These are phyloP conservation scores for Tylopilus rubrobrunneus DNA, from an alignment of 768 basidiomycete genomes.

Conservation along the genomic window DNA sequence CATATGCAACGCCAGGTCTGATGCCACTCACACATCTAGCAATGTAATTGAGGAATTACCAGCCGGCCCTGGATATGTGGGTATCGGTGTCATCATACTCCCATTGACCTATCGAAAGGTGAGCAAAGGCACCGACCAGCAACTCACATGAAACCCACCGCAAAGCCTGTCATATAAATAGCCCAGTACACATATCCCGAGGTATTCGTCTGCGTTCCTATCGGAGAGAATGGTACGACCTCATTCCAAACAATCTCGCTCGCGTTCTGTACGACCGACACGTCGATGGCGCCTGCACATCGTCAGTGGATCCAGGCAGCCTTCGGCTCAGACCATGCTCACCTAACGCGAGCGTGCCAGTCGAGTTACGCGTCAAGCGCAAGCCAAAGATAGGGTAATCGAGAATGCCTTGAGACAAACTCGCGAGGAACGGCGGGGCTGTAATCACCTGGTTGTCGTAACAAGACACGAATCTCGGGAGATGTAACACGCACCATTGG, in stretches of 20 bases:
- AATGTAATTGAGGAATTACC: constrained; percentile 60
- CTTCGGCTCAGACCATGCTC: neutral
- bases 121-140: neutral
- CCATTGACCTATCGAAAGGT: constrained; percentile 48
- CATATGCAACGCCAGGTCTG: neutral
- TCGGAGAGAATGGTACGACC: constrained; percentile 70
- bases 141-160: constrained; percentile 34
- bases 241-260: constrained; percentile 68
- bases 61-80: constrained; percentile 60
- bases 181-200: constrained; percentile 79
- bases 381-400: constrained; percentile 78
- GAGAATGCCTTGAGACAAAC: constrained; percentile 58
- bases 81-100: constrained; percentile 46
- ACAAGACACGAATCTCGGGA: neutral
- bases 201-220: constrained; percentile 49
- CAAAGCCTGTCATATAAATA: constrained; percentile 53
- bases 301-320: neutral
- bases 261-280: constrained; percentile 57
- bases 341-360: constrained; percentile 68
- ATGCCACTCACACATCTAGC: constrained; percentile 64
- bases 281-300: constrained; percentile 68
- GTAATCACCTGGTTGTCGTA: neutral
- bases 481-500: constrained; percentile 43
- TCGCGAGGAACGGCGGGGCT: constrained; percentile 70
- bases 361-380: constrained; percentile 53